Percentiles rank a stretch among this genome's conserved stretches.
Conservation (phyloP, 1,139 yeast species). For the Suhomyces maxii region DNA sequence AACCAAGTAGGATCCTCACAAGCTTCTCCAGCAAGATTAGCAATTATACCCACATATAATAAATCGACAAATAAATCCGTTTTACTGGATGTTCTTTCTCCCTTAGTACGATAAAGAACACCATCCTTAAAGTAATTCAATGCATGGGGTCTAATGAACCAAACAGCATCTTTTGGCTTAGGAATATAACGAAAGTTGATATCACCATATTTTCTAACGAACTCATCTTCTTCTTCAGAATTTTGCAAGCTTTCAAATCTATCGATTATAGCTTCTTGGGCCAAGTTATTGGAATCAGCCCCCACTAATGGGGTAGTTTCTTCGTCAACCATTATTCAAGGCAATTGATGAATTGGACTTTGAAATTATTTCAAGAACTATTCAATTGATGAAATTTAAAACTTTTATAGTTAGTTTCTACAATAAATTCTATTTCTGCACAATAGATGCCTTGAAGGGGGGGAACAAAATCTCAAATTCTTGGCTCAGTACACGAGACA, state of each 20-base stretch:
- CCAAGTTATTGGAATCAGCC: no score
- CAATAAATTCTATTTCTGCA: no score
- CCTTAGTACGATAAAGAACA: conserved; percentile 53
- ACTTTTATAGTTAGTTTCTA: no score
- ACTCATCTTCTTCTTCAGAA: conserved; percentile 46
- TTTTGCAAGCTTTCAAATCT: conserved; percentile 23
- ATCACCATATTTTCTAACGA: conserved; percentile 52
- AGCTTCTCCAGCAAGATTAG: conserved; percentile 58
- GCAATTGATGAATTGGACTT: no score
- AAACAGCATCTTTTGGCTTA: conserved; percentile 41
- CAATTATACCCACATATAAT: conserved; percentile 64
- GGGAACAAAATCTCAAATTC: no score
- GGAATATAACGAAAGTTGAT: conserved; percentile 50
- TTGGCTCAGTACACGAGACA: no score
- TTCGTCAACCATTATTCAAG: no score
- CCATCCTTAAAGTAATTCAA: conserved; percentile 63
- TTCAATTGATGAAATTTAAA: no score
- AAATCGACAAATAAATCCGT: conserved; percentile 63
- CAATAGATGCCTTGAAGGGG: no score
- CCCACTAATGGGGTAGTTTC: no score
- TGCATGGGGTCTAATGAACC: conserved; percentile 60
- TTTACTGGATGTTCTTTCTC: conserved; percentile 52
- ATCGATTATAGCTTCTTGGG: not conserved
- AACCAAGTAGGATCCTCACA: conserved; percentile 51
- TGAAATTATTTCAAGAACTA: no score